phyloP scores from a whole-genome alignment of 139 green algal species.

The Diplosphaera chodatii region DNA sequence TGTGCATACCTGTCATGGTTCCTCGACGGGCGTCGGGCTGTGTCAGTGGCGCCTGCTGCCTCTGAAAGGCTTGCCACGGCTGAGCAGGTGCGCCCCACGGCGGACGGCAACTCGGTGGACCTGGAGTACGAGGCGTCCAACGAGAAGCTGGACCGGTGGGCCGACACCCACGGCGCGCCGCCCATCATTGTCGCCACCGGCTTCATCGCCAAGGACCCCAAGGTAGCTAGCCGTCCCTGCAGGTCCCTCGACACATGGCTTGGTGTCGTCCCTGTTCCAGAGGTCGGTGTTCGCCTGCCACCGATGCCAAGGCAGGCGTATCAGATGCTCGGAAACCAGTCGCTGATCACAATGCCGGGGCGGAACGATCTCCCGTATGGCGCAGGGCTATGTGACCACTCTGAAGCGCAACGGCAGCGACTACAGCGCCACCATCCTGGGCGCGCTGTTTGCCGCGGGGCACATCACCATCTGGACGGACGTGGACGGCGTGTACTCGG shows the following conservation, averaged over 20 bases:
- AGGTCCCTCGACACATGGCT: not conserved
- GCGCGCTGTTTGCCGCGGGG: slow-evolving; percentile 63
- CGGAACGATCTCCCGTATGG: too few relatives aligned
- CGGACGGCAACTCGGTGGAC: slow-evolving; percentile 74
- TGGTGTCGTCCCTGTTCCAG: not conserved
- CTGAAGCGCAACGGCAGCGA: slow-evolving; percentile 87
- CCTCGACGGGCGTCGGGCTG: too few relatives aligned
- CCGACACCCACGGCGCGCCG: slow-evolving; percentile 32
- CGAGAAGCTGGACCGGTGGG: slow-evolving; percentile 57
- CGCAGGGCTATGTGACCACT: slow-evolving; percentile 50
- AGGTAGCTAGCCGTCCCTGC: slow-evolving; percentile 17
- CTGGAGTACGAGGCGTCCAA: slow-evolving; percentile 74
- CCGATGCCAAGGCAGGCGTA: too few relatives aligned
- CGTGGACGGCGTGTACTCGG: slow-evolving; percentile 92
- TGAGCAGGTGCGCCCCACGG: slow-evolving; percentile 35
- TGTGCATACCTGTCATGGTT: too few relatives aligned
- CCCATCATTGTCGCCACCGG: slow-evolving; percentile 76
- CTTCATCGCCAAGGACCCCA: slow-evolving; percentile 84
- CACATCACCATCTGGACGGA: slow-evolving; percentile 98
- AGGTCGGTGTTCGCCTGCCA: too few relatives aligned
- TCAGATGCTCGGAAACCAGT: too few relatives aligned
- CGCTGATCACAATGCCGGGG: too few relatives aligned
- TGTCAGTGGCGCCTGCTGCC: too few relatives aligned
- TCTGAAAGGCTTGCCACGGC: too few relatives aligned
- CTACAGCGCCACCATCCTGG: slow-evolving; percentile 92